phyloP scores from a whole-genome alignment of 2,329 filamentous ascomycete genomes.

The Cercospora zeina region DNA sequence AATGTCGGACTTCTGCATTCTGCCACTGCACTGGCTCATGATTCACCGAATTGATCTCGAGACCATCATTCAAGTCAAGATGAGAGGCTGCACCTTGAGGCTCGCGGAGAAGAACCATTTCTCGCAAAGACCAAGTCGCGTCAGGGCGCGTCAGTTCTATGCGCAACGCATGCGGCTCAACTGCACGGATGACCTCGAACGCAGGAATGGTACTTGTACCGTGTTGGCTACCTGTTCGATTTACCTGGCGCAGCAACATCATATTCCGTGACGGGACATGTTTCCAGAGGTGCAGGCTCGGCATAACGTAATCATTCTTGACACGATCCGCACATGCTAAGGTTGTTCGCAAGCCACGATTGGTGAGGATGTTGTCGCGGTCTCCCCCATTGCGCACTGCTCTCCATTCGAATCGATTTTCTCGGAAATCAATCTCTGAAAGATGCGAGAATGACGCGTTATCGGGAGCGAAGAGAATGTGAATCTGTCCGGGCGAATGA shows the following conservation, averaged over 20 bases:
- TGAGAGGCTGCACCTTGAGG: neutral
- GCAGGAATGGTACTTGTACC: neutral
- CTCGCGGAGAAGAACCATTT: neutral
- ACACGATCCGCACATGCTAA: neutral
- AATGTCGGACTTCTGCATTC: too few species aligned
- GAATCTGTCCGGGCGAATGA: neutral
- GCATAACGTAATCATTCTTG: neutral
- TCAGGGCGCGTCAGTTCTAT: neutral
- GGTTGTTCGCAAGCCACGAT: neutral
- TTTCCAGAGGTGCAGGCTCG: neutral
- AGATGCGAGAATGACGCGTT: too few species aligned
- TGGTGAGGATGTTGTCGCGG: neutral
- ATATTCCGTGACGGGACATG: neutral
- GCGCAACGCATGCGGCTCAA: too few species aligned
- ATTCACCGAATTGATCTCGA: neutral
- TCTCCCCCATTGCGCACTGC: neutral
- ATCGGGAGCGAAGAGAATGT: neutral
- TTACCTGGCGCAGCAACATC: neutral
- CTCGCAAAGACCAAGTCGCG: neutral
- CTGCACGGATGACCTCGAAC: neutral
- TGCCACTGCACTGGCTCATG: too few species aligned
- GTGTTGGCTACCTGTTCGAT: neutral
- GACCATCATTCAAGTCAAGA: neutral
- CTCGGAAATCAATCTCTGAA: neutral
- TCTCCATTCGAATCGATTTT: neutral